These are phyloP conservation scores for Xylaria polymorpha DNA, from an alignment of 2,329 filamentous ascomycete genomes.

Conservation along the genomic window DNA sequence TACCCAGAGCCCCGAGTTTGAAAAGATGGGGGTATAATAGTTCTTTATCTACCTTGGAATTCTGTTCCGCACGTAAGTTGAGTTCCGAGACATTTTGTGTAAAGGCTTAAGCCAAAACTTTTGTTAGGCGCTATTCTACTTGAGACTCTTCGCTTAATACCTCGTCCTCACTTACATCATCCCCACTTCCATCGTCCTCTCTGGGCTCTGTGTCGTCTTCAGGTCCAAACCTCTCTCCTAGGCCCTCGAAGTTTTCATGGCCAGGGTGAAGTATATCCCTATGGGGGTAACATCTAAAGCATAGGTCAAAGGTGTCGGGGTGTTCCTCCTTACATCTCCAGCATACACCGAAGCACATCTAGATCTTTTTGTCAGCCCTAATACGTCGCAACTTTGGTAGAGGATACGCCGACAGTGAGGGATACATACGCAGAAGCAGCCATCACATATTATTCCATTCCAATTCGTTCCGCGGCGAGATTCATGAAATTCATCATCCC, in stretches of 20 bases:
- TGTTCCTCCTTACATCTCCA: constrained; percentile 3
- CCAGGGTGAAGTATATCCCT: constrained; percentile 8
- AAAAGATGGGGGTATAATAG: too few relatives aligned
- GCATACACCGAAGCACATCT: not conserved
- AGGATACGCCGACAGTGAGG: not conserved
- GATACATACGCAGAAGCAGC: constrained; percentile 12
- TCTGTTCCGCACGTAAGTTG: too few relatives aligned
- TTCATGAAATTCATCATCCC: constrained; percentile 12
- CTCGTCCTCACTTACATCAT: not conserved
- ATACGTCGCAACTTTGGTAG: not conserved
- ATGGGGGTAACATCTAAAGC: constrained; percentile 19
- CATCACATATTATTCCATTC: not conserved
- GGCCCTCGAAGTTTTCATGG: not conserved
- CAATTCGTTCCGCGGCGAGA: not conserved
- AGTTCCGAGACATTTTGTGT: too few relatives aligned
- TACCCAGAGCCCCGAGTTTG: too few relatives aligned
- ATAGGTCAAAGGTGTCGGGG: not conserved
- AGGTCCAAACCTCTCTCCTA: not conserved
- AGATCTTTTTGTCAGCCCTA: not conserved
- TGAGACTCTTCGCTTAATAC: not conserved
- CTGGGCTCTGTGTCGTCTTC: constrained; percentile 3
- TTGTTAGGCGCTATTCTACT: not conserved
- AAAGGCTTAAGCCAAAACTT: too few relatives aligned
- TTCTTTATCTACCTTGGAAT: too few relatives aligned
- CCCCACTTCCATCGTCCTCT: not conserved